phyloP scores from a whole-genome alignment of 371 early-diverging fungal genomes.

The Mortierella sp. region DNA sequence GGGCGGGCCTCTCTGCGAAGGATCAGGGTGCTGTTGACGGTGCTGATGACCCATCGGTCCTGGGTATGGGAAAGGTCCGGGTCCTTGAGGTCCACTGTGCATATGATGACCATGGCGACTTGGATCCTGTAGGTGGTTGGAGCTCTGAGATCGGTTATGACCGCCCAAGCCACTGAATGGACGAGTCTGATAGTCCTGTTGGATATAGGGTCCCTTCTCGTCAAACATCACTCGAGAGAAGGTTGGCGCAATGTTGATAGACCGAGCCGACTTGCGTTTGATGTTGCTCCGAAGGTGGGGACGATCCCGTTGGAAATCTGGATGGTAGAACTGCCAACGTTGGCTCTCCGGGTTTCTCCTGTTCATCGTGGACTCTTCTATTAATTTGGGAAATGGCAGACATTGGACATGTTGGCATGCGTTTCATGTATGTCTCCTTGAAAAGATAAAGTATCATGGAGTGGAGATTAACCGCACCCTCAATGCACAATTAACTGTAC shows the following conservation, averaged over 20 bases:
- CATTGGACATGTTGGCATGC: not conserved
- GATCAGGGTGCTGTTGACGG: constrained; percentile 26
- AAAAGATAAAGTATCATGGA: not conserved
- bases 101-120: constrained; percentile 14
- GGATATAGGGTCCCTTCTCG: constrained; percentile 49
- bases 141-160: constrained; percentile 26
- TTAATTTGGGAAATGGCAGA: not conserved
- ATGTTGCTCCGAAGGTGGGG: constrained; percentile 56
- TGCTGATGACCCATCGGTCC: constrained; percentile 1
- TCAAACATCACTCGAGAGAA: constrained; percentile 56
- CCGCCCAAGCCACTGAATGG: constrained; percentile 25
- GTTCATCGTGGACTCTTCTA: constrained; percentile 57
- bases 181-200: constrained; percentile 30
- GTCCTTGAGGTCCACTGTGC: constrained; percentile 26
- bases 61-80: constrained; percentile 1
- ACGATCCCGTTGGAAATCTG: constrained; percentile 49
- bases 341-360: constrained; percentile 56
- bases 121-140: constrained; percentile 24
- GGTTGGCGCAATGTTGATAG: constrained; percentile 43
- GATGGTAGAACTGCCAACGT: constrained; percentile 58
- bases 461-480: not conserved
- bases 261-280: constrained; percentile 56
- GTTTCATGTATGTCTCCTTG: constrained; percentile 5
- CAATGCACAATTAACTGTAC: constrained; percentile 7
- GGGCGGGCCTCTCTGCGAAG: constrained; percentile 18